Evolutionary conservation across 331 rosid genomes (phyloP), one percentile per base, ranked within the genome.

Genomic region (Cydonia oblonga): DNA sequence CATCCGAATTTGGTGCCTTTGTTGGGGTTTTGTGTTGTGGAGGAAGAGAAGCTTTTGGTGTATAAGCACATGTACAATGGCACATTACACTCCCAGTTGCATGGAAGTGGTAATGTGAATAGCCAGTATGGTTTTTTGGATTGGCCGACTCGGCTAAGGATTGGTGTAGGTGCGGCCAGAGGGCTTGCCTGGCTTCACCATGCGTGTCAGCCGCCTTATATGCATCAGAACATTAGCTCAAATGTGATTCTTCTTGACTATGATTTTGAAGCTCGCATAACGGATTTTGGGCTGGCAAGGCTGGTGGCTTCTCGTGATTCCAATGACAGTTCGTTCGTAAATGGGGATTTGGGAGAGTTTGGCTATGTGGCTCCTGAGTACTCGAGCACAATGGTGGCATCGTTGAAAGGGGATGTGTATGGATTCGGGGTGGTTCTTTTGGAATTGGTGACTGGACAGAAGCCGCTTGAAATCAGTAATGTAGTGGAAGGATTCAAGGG

Each of bases 161-260:
- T 86, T 10, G 90, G 85, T 12, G 74, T 82, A 7, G 90, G 90
- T 65, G 86, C 88, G 5, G 85, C 90, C 23, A 79, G 85, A 56
- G 90, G 90, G n/a, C 80, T 86, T 66, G 85, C 90, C 68, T 86
- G 90, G 90, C 85, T 86, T 71, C 90, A 86, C 73, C 88, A 86
- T 71, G 85, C 76, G 1, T 86, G 88, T 59, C 88, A 84, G 24
- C 90, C 88, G 2, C 86, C 88, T 0, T 60, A 79, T 58, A 53
- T 84, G 76, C 90, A 86, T 30, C 86, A 84, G 73, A 83, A 81
- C 66, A 86, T 86, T 56, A 81, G 86, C 75, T 86, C 90, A 7
- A 79, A 81, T 69, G 81, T 82, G 56, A 59, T 86, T 46, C 83
- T 86, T 75, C 88, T 86, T 40, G 90, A 86, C 58, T 82, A 84